A percentile compares a stretch with the other conserved stretches of the same genome.
phyloP scores from a whole-genome alignment of 306 rosid species.

The Casuarina glauca region DNA sequence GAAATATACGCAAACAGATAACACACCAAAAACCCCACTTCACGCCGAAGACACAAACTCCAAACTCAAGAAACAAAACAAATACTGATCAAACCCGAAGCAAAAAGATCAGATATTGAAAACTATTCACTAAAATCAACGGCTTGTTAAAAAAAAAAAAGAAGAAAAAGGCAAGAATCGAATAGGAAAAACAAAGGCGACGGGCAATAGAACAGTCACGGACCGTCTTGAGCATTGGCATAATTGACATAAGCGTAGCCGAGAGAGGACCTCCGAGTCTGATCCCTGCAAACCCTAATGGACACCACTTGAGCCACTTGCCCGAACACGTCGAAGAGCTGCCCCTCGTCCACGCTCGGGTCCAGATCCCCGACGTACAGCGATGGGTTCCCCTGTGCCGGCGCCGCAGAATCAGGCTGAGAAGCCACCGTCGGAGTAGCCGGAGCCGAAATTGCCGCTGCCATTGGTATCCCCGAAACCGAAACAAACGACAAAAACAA shows the following conservation, averaged over 20 bases:
- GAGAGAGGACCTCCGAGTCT: conserved; percentile 57
- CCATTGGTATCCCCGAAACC: conserved; percentile 35
- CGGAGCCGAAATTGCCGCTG: conserved; percentile 40
- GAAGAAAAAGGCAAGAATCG: background rate
- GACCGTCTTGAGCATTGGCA: conserved; percentile 61
- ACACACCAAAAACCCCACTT: too few species aligned
- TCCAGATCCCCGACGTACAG: conserved; percentile 84
- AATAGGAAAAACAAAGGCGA: background rate
- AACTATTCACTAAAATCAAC: background rate
- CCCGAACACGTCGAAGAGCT: conserved; percentile 65
- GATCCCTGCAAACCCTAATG: conserved; percentile 85
- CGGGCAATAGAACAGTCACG: background rate
- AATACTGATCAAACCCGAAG: background rate
- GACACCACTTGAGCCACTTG: conserved; percentile 55
- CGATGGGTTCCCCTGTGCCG: conserved; percentile 45
- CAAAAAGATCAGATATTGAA: background rate
- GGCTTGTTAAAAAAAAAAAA: background rate
- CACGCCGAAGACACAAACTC: background rate
- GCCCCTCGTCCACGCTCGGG: conserved; percentile 57
- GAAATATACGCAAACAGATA: too few species aligned
- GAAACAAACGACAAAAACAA: background rate
- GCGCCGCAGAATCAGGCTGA: conserved; percentile 3
- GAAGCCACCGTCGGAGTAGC: conserved; percentile 21
- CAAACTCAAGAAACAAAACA: background rate
- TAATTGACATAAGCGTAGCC: conserved; percentile 88